These are phyloP conservation scores for Tylopilus felleus DNA, from an alignment of 768 basidiomycete species.

Conservation along the genomic window DNA sequence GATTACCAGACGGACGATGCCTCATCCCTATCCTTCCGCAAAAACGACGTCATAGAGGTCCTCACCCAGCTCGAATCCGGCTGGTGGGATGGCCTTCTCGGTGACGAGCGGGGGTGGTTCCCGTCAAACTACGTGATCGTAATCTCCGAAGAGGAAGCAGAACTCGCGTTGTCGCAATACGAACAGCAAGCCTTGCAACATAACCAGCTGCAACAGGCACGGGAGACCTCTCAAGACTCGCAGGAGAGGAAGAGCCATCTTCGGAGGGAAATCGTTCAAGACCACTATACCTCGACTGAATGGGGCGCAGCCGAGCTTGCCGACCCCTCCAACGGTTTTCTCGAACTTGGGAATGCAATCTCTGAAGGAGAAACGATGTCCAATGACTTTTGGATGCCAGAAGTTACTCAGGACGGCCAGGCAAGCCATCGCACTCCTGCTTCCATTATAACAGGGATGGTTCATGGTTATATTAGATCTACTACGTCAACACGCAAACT, in stretches of 20 bases:
- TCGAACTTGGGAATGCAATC: slow-evolving; percentile 30
- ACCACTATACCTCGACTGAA: slow-evolving; percentile 33
- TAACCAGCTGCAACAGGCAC: slow-evolving; percentile 10
- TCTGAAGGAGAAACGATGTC: slow-evolving; percentile 36
- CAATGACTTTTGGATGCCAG: slow-evolving; percentile 90
- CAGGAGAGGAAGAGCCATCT: slow-evolving; percentile 12
- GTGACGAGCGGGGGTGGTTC: slow-evolving; percentile 93
- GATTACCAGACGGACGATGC: slow-evolving; percentile 86
- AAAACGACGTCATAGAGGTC: slow-evolving; percentile 91
- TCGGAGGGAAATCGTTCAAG: slow-evolving; percentile 17
- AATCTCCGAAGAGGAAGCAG: slow-evolving; percentile 80
- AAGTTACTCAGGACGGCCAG: slow-evolving; percentile 78
- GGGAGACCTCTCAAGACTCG: slow-evolving; percentile 9
- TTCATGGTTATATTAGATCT: slow-evolving; percentile 58
- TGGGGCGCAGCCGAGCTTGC: slow-evolving; percentile 37
- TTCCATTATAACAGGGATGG: background rate
- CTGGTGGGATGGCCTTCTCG: slow-evolving; percentile 97
- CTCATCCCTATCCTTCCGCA: slow-evolving; percentile 83
- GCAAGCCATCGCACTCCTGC: slow-evolving; percentile 41
- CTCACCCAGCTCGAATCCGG: slow-evolving; percentile 87
- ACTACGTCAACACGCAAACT: slow-evolving; percentile 89
- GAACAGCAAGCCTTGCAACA: slow-evolving; percentile 16
- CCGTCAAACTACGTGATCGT: slow-evolving; percentile 90
- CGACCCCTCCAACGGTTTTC: slow-evolving; percentile 38
- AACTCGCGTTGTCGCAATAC: slow-evolving; percentile 48